Evolutionary conservation across 225 moss, liverwort and hornwort genomes (phyloP).

Genomic region (Sphagnum tenellum): DNA sequence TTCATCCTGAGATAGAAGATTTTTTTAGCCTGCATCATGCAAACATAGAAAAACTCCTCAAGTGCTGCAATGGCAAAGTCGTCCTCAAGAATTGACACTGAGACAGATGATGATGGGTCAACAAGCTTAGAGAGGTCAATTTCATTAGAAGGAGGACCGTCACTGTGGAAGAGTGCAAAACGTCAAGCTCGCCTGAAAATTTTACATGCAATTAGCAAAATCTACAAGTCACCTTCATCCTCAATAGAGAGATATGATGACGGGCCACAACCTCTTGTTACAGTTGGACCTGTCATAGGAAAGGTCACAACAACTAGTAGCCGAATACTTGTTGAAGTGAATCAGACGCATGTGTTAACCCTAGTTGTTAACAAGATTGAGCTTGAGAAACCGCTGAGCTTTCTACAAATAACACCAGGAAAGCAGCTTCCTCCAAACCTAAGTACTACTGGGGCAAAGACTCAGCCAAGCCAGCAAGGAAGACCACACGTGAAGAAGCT

Average conservation of each 20-base stretch:
- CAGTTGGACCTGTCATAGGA: slow-evolving; percentile 79
- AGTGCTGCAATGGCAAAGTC: slow-evolving; percentile 16
- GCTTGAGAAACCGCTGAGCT: slow-evolving; percentile 22
- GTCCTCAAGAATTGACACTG: neutral
- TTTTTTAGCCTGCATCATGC: neutral
- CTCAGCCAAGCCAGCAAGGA: neutral
- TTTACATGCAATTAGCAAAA: slow-evolving; percentile 36
- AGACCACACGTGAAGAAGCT: slow-evolving; percentile 1
- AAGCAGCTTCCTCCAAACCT: neutral
- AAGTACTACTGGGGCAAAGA: neutral
- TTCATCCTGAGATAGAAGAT: neutral
- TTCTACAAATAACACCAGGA: slow-evolving; percentile 15
- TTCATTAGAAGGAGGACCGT: slow-evolving; percentile 8
- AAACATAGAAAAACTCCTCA: neutral
- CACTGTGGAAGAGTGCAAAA: slow-evolving; percentile 30
- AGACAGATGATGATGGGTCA: no score
- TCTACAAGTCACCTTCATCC: slow-evolving; percentile 34
- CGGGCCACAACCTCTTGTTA: slow-evolving; percentile 27
- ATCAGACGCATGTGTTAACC: slow-evolving; percentile 24
- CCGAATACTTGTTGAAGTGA: slow-evolving; percentile 68
- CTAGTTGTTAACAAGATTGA: slow-evolving; percentile 23
- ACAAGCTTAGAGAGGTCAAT: no score
- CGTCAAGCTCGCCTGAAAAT: slow-evolving; percentile 31
- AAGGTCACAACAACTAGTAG: slow-evolving; percentile 72
- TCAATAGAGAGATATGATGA: slow-evolving; percentile 20